Evolutionary conservation across 805 yeast genomes (phyloP).

Genomic region (Ogataea pignaliae): DNA sequence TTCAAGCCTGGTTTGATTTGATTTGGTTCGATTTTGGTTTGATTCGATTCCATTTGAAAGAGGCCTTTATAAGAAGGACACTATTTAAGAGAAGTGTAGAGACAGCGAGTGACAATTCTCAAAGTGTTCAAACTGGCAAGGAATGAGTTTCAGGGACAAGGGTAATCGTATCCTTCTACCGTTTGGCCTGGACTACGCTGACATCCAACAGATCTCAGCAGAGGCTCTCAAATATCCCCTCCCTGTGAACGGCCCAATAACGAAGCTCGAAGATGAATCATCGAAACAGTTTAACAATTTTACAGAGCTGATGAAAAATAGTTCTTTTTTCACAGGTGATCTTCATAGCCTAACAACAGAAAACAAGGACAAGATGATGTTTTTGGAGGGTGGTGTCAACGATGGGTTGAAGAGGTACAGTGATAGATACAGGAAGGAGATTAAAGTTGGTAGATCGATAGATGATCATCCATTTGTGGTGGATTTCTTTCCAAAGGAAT

Average conservation of each 20-base stretch:
- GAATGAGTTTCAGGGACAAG: conserved; percentile 55
- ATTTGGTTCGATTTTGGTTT: no score
- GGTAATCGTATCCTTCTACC: conserved; percentile 48
- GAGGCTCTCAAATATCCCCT: conserved; percentile 39
- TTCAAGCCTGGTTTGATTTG: no score
- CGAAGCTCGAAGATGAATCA: conserved; percentile 43
- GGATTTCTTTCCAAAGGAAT: conserved; percentile 72
- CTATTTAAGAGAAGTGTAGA: no score
- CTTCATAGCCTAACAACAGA: conserved; percentile 21
- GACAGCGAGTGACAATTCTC: no score
- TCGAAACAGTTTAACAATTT: conserved; percentile 56
- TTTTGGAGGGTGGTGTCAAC: conserved; percentile 39
- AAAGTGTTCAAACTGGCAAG: no score
- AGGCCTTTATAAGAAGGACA: no score
- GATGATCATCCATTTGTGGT: conserved; percentile 74
- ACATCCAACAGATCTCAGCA: conserved; percentile 38
- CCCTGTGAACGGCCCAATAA: conserved; percentile 62
- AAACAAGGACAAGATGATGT: conserved; percentile 20
- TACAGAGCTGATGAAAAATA: conserved; percentile 50
- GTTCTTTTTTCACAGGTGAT: conserved; percentile 64
- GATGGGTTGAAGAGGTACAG: conserved; percentile 82
- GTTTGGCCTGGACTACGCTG: conserved; percentile 69
- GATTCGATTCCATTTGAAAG: no score
- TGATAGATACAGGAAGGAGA: conserved; percentile 69
- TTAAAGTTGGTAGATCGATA: conserved; percentile 65